Evolutionary conservation across 2,329 filamentous ascomycete species (phyloP).

Genomic region (Pseudogymnoascus sp.): DNA sequence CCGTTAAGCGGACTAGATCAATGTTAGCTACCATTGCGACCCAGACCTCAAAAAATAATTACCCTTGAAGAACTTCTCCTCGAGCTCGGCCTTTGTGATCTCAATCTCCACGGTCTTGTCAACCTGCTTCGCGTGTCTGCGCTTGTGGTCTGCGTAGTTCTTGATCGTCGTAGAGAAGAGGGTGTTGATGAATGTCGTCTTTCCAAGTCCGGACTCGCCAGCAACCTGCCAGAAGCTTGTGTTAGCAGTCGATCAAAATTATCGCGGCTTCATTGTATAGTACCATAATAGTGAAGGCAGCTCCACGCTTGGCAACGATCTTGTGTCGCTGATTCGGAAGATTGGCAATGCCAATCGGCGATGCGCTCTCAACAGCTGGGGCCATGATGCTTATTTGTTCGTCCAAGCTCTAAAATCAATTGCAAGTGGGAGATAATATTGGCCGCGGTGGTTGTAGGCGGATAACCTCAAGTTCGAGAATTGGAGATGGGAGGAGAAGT

Average conservation of each 20-base stretch:
- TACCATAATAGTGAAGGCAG: constrained; percentile 99
- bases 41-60: constrained; percentile 22
- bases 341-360: constrained; percentile 67
- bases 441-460: background rate
- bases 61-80: constrained; percentile 99
- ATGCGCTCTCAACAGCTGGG: constrained; percentile 52
- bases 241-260: background rate
- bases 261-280: constrained; percentile 22
- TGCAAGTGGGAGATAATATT: constrained; percentile 3
- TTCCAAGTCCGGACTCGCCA: constrained; percentile 95
- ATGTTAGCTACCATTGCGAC: constrained; percentile 16
- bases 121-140: constrained; percentile 97
- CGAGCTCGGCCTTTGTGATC: constrained; percentile 98
- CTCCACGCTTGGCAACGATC: constrained; percentile 76
- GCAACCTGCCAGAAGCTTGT: constrained; percentile 58
- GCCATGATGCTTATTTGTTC: constrained; percentile 39
- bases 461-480: constrained; percentile 5
- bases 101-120: constrained; percentile 99
- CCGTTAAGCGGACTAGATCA: constrained; percentile 79
- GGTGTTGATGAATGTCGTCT: constrained; percentile 99
- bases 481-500: constrained; percentile 6
- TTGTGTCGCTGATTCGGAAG: constrained; percentile 68
- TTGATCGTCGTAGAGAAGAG: constrained; percentile 99
- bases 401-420: background rate
- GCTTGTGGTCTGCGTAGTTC: constrained; percentile 99